Conservation (phyloP, 2,329 filamentous ascomycete genomes). For the Scedosporium aurantiacum region DNA sequence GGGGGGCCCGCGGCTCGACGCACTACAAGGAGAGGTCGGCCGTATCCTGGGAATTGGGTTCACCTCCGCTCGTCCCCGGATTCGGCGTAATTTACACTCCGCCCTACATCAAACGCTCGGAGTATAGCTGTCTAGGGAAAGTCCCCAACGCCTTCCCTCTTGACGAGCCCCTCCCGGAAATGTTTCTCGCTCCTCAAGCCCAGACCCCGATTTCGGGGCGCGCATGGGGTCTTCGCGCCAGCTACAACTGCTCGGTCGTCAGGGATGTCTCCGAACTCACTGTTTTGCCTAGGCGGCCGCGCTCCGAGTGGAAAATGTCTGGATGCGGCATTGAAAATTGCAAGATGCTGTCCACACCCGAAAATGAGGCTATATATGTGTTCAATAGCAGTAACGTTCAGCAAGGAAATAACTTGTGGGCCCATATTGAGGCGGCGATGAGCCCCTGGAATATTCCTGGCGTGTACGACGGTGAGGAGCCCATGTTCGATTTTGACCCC, state of each 20-base stretch:
- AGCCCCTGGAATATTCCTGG: background rate
- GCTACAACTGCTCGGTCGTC: conserved; percentile 10
- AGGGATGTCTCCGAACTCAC: conserved; percentile 8
- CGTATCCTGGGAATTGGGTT: too few relatives aligned
- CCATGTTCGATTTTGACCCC: background rate
- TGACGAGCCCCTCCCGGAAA: conserved; percentile 2
- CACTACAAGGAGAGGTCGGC: conserved; percentile 6
- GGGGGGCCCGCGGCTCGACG: background rate
- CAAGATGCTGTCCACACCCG: background rate
- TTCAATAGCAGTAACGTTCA: background rate
- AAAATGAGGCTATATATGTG: background rate
- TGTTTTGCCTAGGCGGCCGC: too few relatives aligned
- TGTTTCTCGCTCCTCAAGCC: conserved; percentile 11
- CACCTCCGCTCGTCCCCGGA: conserved; percentile 4
- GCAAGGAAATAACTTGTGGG: background rate
- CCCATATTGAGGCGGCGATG: background rate
- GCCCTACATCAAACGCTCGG: background rate
- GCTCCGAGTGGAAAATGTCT: too few relatives aligned
- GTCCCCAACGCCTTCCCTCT: conserved; percentile 9
- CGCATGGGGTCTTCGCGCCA: conserved; percentile 8
- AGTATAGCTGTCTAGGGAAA: background rate
- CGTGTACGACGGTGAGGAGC: background rate
- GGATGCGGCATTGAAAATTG: too few relatives aligned
- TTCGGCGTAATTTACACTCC: conserved; percentile 8
- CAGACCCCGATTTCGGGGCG: conserved; percentile 4